A percentile compares a stretch with the other conserved stretches of the same genome.
phyloP scores from a whole-genome alignment of 768 basidiomycete species.

The Psilocybe tampanensis region DNA sequence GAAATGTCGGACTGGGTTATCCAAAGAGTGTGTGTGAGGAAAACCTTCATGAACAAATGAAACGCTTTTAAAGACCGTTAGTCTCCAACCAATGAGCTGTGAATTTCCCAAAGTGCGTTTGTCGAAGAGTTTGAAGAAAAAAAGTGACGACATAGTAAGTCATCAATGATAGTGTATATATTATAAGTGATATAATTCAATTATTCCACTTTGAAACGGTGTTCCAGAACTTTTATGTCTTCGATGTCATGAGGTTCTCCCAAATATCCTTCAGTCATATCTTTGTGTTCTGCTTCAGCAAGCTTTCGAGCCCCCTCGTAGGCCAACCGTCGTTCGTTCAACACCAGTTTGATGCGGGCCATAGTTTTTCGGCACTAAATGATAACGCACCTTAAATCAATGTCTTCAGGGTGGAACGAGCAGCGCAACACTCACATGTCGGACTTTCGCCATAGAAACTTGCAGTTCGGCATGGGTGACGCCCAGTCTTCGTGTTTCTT shows the following conservation, averaged over 20 bases:
- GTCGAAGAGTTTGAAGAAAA: too few relatives aligned
- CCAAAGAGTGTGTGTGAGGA: slow-evolving; percentile 8
- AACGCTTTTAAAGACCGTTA: too few relatives aligned
- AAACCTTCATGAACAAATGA: too few relatives aligned
- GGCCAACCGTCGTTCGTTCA: slow-evolving; percentile 88
- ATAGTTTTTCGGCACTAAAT: slow-evolving; percentile 87
- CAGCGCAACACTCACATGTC: slow-evolving; percentile 53
- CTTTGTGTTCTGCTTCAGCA: slow-evolving; percentile 31
- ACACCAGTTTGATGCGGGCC: slow-evolving; percentile 93
- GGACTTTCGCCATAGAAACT: slow-evolving; percentile 38
- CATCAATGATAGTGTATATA: too few relatives aligned
- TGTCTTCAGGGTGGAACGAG: too few relatives aligned
- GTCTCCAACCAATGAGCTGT: too few relatives aligned
- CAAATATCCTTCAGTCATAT: too few relatives aligned
- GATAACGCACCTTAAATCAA: too few relatives aligned
- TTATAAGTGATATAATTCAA: background rate
- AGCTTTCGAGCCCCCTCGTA: slow-evolving; percentile 69
- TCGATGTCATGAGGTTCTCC: slow-evolving; percentile 2
- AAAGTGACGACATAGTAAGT: too few relatives aligned
- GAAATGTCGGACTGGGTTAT: slow-evolving; percentile 72
- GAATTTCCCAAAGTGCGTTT: too few relatives aligned
- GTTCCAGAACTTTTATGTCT: slow-evolving; percentile 6
- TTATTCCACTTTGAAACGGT: slow-evolving; percentile 2
- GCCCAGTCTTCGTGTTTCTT: slow-evolving; percentile 71
- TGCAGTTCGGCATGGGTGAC: slow-evolving; percentile 32